Evolutionary conservation across 2,329 filamentous ascomycete genomes (phyloP), one percentile per base, ranked within the genome.

Genomic region (Paraconiothyrium brasiliense): DNA sequence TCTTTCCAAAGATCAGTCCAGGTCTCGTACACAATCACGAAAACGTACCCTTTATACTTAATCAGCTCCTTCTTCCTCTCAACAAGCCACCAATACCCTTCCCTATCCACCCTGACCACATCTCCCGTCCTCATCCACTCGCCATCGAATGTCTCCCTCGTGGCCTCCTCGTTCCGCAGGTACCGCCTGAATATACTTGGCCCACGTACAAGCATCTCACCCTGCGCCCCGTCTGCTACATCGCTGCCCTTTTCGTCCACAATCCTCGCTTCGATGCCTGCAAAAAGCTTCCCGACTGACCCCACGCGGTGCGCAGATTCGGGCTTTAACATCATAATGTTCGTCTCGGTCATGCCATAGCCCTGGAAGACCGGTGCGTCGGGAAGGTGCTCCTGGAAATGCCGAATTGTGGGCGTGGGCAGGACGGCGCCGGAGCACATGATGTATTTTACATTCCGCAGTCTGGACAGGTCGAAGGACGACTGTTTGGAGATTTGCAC

Each of bases 31-130:
- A 20, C 16, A 3, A 44, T 5, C 22, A 32, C 27, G 14, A 20
- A 20, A 27, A 52, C 56, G 41, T 51, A 67, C 47, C 73, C 73
- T 58, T 74, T 75, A 47, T 74, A 74, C 58, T 76, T 76, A 61
- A 76, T 75, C 6, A 74, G 60, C 49, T 77, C 75, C 35, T 77
- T 77, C 61, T 76, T 75, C 24, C 75, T 59, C 1, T 73, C 76
- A 0, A 69, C 75, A 11, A 78, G 60, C 52, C 67, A 78, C 55
- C 72, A 70, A 60, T 69, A 76, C 1, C 75, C 73, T 10, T 76
- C 70, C 10, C 58, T 50, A 57, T 77, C 76, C 13, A 68, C 61
- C 4, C 62, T 61, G 3, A 71, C 66, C 14, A 77, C 66, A 44
- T 78, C 76, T 2, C 76, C 76, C 0, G 76, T 77, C 20, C 62